Evolutionary conservation across 1,139 yeast species (phyloP), one percentile per base, ranked within the genome.

Genomic region (Meyerozyma elateridarum): DNA sequence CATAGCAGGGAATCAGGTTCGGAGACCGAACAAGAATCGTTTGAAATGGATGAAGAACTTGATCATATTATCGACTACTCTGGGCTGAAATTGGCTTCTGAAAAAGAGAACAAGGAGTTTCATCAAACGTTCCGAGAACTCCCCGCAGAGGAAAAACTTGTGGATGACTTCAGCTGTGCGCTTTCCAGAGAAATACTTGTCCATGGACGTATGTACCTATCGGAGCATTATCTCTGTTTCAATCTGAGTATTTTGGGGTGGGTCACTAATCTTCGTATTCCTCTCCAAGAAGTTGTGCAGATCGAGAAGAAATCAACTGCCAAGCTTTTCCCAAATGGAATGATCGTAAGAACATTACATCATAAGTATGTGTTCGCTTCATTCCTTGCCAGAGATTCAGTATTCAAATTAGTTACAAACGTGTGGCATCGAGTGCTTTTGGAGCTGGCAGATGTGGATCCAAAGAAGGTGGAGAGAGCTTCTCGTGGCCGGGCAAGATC

Each of bases 161-260:
- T 82, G 31, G 79, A 75, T 31, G 89, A 80, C 43, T 79, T 66
- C 45, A 70, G 80, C 27, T 83, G 91, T 64, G 93, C 93, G 0
- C 61, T 77, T 20, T 75, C 79, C 2, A 76, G 76, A 42, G 91
- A 83, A 49, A 79, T 83, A 18, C 59, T 83, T 29, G 69, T 81
- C 8, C 93, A 83, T 44, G 93, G 93, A 6, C 68, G 79, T 43
- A 56, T 83, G 61, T 82, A 77, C 49, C 58, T 83, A 9, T 70
- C 81, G 34, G 78, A 76, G 37, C 65, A 64, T 33, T 73, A 71
- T 43, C 56, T 82, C 11, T 76, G 84, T 40, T 83, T 83, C 57
- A 80, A 79, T 42, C 78, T 88, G 0, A 82, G 81, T 44, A 78
- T 83, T 35, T 59, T 83, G 35, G 91, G 91, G 0, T 76, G 85